Evolutionary conservation across 106 monocot species (phyloP), one percentile per base, ranked within the genome.

Genomic region (Narthecium ossifragum): DNA sequence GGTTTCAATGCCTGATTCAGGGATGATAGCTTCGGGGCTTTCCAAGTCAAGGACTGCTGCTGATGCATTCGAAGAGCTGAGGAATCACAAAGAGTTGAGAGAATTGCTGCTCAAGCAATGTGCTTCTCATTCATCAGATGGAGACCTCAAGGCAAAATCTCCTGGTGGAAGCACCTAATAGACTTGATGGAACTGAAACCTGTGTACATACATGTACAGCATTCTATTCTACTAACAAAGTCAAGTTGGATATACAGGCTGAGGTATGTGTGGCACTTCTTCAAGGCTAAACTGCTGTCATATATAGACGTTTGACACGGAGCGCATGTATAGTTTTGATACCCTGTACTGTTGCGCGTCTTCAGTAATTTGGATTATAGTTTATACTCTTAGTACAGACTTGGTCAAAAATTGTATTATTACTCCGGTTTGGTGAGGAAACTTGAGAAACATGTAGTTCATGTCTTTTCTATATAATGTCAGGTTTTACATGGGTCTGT

Each of bases 11-110:
- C 56, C 66, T 33, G 57, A 53, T 61, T 55, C 62, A 17, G 47
- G 53, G 20, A 41, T 48, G 60, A 41, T 49, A n/a, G 29, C 64
- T 53, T 75, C 84, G 32, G 63, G 53, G 15, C 64, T 71, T 52
- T 39, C 46, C 17, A 76, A 53, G 69, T 78, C 80, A 3, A 85
- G 68, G 68, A 94, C 94, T 30, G 57, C 80, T 13, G 72, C 72
- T 2, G 78, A 86, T 67, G 94, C 85, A 32, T 62, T 90, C 29
- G 62, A 77, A 53, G 90, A 94, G 51, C 62, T 94, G 30, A 70
- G 57, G 41, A 62, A 23, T 34, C 90, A 83, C 49, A 73, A 57
- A 53, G 72, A 80, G 38, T 70, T 86, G 49, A 83, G 69, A 54
- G 83, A 90, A 33, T 38, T 48, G n/a, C 55, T 94, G 30, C 69